Percentiles rank a stretch among this genome's conserved stretches.
Conservation (phyloP, 2,329 filamentous ascomycete genomes). For the Epicoccum sorghinum region DNA sequence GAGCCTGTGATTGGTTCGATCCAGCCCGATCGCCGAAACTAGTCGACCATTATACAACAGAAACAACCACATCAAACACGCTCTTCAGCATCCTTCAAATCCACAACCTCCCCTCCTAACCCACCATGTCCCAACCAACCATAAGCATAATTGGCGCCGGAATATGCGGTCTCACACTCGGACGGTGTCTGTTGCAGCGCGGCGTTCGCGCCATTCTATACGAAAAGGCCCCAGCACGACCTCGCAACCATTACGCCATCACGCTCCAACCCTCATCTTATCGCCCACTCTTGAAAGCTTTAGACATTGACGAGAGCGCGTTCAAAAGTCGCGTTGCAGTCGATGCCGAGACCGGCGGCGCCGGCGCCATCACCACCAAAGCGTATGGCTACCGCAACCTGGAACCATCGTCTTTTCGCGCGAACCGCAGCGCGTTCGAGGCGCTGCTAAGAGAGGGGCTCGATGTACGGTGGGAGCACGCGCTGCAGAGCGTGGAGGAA, state of each 20-base stretch:
- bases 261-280: conserved; percentile 46
- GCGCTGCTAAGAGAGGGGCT: conserved; percentile 43
- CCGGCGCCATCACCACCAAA: conserved; percentile 19
- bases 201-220: conserved; percentile 43
- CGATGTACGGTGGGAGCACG: conserved; percentile 44
- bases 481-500: conserved; percentile 23
- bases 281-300: conserved; percentile 37
- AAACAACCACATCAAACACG: no score
- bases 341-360: conserved; percentile 33
- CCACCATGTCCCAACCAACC: conserved; percentile 37
- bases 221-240: conserved; percentile 36
- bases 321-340: conserved; percentile 45
- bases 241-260: conserved; percentile 48
- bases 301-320: conserved; percentile 38
- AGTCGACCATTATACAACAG: background rate
- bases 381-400: conserved; percentile 14
- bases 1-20: no score
- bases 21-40: conserved; percentile 1
- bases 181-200: conserved; percentile 40
- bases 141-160: conserved; percentile 53
- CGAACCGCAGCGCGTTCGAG: conserved; percentile 46
- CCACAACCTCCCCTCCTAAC: no score
- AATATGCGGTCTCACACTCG: conserved; percentile 52
- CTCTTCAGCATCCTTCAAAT: no score
- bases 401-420: conserved; percentile 36